phyloP scores from a whole-genome alignment of 2,329 filamentous ascomycete species.

The Geosmithia morbida region DNA sequence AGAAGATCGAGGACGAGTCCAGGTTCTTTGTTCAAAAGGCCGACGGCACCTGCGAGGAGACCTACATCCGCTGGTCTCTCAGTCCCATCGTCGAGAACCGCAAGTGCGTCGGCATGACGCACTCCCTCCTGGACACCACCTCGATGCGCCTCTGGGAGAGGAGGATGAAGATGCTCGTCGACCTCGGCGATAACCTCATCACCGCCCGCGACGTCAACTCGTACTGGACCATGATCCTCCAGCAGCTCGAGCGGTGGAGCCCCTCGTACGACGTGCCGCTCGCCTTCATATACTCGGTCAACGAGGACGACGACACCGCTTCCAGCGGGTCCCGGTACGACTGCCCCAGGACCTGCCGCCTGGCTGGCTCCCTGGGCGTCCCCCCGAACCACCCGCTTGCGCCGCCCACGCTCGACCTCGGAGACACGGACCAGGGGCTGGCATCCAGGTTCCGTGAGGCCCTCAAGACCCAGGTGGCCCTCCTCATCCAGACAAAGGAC shows the following conservation, averaged over 20 bases:
- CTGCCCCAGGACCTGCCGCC: slow-evolving; percentile 19
- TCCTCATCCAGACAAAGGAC: slow-evolving; percentile 25
- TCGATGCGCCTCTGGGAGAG: slow-evolving; percentile 31
- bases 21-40: slow-evolving; percentile 27
- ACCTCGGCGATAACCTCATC: slow-evolving; percentile 29
- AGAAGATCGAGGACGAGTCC: slow-evolving; percentile 26
- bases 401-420: slow-evolving; percentile 20
- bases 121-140: slow-evolving; percentile 31
- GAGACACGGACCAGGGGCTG: slow-evolving; percentile 20
- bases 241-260: slow-evolving; percentile 25
- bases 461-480: slow-evolving; percentile 19
- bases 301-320: slow-evolving; percentile 18
- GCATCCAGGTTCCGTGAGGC: slow-evolving; percentile 23
- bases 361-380: slow-evolving; percentile 31
- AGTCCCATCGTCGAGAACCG: slow-evolving; percentile 28
- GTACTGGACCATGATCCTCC: slow-evolving; percentile 30
- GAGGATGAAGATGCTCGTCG: slow-evolving; percentile 31
- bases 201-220: slow-evolving; percentile 27
- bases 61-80: slow-evolving; percentile 32
- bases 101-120: slow-evolving; percentile 28
- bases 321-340: slow-evolving; percentile 12
- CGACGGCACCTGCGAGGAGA: slow-evolving; percentile 28
- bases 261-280: slow-evolving; percentile 34
- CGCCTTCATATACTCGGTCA: slow-evolving; percentile 35
- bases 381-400: slow-evolving; percentile 26